Evolutionary conservation across 768 basidiomycete genomes (phyloP), one percentile per base, ranked within the genome.

Genomic region (Lactarius vividus): DNA sequence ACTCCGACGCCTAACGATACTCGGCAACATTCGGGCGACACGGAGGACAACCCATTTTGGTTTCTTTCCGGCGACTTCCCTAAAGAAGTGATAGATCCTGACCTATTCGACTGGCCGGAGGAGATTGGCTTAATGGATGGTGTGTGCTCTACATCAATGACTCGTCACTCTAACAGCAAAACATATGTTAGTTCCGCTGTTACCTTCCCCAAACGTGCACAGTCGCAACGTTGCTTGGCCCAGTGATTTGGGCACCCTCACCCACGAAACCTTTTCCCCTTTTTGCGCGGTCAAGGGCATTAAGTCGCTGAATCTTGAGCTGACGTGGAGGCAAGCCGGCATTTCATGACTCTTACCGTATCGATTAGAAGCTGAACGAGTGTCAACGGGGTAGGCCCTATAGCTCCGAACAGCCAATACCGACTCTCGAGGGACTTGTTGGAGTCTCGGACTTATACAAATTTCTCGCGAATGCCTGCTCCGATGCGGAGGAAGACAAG

Each of bases 121-220:
- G 63, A 62, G 33, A 29, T 9, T 5, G 60, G 44, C 26, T 33
- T 66, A 16, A 69, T 70, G 69, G 63, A 70, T 2, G 68, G 69
- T 69, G 20, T 15, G 69, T 56, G 16, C 18, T 56, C 28, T 20
- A 6, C 35, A 10, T 58, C 16, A 26, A 28, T n/a, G 20, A 57
- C 18, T 55, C n/a, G 26, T 54, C 57, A 28, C 9, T 10, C 31
- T 62, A 28, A 66, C 49, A 44, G 31, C 8, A 46, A 18, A 40
- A 26, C 28, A n/a, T 39, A 20, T 52, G 26, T 10, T 31, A 69
- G 67, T 69, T 26, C 67, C 67, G 28, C 56, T 29, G 16, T 62
- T 69, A 62, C 65, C 65, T 15, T 49, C 65, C 18, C 67, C 67
- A 37, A 69, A 67, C 26, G 57, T 46, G 15, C 57, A 62, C 39